Evolutionary conservation across 2,329 filamentous ascomycete species (phyloP), one percentile per base, ranked within the genome.

Genomic region (Calonectria honghensis): DNA sequence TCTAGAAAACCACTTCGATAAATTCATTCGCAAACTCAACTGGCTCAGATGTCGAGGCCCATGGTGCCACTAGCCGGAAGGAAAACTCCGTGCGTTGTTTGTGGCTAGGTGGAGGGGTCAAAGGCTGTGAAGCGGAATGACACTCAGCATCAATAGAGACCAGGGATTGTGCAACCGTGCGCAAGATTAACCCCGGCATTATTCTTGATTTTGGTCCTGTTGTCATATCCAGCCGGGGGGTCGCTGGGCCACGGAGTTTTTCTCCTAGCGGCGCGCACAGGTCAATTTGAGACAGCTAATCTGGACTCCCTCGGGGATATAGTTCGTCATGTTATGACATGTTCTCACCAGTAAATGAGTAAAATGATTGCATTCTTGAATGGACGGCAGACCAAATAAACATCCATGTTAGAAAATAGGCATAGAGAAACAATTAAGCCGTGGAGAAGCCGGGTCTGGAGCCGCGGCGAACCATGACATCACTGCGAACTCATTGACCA

Each of bases 131-230:
- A 75, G 54, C 61, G 64, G 70, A 68, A 63, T 72, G 54, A 69
- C 70, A 71, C 69, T 70, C 31, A 52, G 52, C 73, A 68, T 81
- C 76, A 79, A 77, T 73, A 74, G 71, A 70, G 72, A 50, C 50
- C 50, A 14, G 18, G 50, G 50, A 16, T n/a, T 52, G 50, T 10
- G 50, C 29, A 31, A 52, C 39, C 41, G 35, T 41, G 59, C 59
- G 24, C 27, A 32, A 27, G 35, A 41, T 35, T 13, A 59, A n/a
- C 20, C 51, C 41, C 35, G 32, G n/a, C 20, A 72, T 70, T 75
- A 68, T 74, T 67, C 57, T 61, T 48, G 39, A 50, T 64, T n/a
- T 45, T 35, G 54, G 32, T 24, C 48, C 24, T 10, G 24, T 48
- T 7, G 7, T 31, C 31, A 48, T 29, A 35, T 37, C 66, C 50